Conservation (phyloP, 495 filamentous ascomycete species). For the Podospora bellae-mahoneyi region DNA sequence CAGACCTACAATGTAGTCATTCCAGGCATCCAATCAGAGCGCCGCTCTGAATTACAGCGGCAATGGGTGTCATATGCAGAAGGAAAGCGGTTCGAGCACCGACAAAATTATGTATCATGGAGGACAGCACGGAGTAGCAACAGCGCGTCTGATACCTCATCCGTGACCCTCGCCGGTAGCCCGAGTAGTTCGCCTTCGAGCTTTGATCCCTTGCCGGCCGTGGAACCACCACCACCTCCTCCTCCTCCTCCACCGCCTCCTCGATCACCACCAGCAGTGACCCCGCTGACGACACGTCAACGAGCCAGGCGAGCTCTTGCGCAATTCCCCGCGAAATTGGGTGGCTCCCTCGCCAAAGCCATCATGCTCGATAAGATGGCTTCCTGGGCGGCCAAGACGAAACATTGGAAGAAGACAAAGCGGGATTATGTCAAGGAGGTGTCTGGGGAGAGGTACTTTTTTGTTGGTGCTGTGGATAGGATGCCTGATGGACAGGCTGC, state of each 20-base stretch:
- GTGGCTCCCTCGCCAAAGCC: background rate
- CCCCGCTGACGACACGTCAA: background rate
- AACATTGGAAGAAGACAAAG: background rate
- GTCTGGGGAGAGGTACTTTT: background rate
- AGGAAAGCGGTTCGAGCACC: conserved; percentile 4
- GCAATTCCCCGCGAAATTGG: background rate
- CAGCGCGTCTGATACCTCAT: background rate
- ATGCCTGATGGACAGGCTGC: background rate
- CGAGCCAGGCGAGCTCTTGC: background rate
- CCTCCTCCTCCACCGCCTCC: background rate
- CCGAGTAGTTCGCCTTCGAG: background rate
- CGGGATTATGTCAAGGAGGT: conserved; percentile 5
- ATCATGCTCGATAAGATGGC: conserved; percentile 10
- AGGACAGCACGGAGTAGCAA: background rate
- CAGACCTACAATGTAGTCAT: background rate
- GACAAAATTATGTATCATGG: conserved; percentile 1
- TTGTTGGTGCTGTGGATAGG: background rate
- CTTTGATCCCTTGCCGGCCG: background rate
- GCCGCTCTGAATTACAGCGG: background rate
- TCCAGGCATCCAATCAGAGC: background rate
- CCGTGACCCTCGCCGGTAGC: background rate
- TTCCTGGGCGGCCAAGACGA: conserved; percentile 9
- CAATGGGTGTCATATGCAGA: conserved; percentile 4
- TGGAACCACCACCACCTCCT: background rate
- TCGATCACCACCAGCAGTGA: background rate